These are phyloP conservation scores for Trichoderma atroviride DNA, from an alignment of 2,329 filamentous ascomycete genomes.

Conservation along the genomic window DNA sequence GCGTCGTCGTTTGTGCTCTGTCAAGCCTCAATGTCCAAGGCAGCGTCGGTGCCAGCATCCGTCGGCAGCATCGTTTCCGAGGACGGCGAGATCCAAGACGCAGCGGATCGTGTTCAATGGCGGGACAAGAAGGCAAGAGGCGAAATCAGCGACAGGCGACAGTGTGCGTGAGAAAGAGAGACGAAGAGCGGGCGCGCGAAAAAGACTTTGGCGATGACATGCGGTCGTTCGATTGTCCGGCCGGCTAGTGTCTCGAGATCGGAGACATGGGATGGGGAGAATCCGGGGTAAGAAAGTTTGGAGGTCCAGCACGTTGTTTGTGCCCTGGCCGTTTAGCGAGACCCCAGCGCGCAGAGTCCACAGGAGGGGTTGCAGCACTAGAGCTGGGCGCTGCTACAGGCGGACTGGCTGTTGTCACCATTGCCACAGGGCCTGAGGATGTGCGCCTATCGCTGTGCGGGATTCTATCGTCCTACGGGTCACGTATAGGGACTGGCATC, in stretches of 20 bases:
- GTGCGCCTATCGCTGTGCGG: too few relatives aligned
- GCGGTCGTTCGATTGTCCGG: neutral
- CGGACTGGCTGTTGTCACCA: neutral
- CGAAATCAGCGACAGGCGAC: neutral
- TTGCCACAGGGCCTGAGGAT: neutral
- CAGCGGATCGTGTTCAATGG: neutral
- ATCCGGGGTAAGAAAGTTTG: slow-evolving; percentile 11
- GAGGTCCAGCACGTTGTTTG: neutral
- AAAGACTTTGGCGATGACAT: neutral
- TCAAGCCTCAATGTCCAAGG: slow-evolving; percentile 28
- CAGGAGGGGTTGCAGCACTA: neutral
- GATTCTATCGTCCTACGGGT: too few relatives aligned
- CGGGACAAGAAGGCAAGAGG: neutral
- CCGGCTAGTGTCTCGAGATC: slow-evolving; percentile 5
- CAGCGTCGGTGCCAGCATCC: slow-evolving; percentile 27
- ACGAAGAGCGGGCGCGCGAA: neutral
- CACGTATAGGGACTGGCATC: too few relatives aligned
- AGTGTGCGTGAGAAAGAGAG: neutral
- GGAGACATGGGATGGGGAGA: slow-evolving; percentile 17
- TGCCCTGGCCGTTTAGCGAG: neutral
- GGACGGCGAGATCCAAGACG: neutral
- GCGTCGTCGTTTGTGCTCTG: slow-evolving; percentile 12
- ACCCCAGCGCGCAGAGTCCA: neutral
- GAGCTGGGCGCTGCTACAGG: too few relatives aligned
- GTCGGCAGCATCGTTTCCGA: slow-evolving; percentile 27